Percentiles rank a stretch among this genome's conserved stretches.
phyloP scores from a whole-genome alignment of 1,284 basidiomycete genomes.

The Ceratobasidium sp. region DNA sequence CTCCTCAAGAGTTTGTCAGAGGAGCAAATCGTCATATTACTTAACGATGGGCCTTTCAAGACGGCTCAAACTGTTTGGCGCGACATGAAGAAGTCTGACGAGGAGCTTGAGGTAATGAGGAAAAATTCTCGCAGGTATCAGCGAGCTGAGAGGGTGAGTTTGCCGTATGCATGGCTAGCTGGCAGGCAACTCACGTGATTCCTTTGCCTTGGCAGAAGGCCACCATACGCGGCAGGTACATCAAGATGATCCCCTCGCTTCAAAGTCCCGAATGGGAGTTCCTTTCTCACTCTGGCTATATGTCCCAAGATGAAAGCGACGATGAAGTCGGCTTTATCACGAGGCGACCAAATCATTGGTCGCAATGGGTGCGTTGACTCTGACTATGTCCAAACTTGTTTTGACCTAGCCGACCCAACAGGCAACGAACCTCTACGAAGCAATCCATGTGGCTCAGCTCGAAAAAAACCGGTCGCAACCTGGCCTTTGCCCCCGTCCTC shows the following conservation, averaged over 20 bases:
- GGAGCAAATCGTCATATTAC: not conserved
- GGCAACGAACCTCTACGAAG: slow-evolving; percentile 2
- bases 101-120: not conserved
- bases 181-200: not conserved
- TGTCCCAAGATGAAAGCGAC: slow-evolving; percentile 20
- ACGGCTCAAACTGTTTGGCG: not conserved
- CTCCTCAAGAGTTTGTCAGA: not conserved
- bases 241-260: not conserved
- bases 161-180: not conserved
- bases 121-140: not conserved
- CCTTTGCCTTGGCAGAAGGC: not conserved
- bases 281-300: not conserved
- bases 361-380: not conserved
- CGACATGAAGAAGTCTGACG: not conserved
- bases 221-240: not conserved
- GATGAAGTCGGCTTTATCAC: not conserved
- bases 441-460: not conserved
- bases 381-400: no score
- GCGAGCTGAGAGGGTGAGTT: not conserved
- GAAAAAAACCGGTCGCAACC: not conserved
- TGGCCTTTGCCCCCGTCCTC: not conserved
- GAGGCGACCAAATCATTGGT: not conserved
- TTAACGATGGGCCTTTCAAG: not conserved
- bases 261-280: slow-evolving; percentile 7
- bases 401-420: not conserved